Evolutionary conservation across 2,329 filamentous ascomycete genomes (phyloP).

Genomic region (Ilyonectria destructans): DNA sequence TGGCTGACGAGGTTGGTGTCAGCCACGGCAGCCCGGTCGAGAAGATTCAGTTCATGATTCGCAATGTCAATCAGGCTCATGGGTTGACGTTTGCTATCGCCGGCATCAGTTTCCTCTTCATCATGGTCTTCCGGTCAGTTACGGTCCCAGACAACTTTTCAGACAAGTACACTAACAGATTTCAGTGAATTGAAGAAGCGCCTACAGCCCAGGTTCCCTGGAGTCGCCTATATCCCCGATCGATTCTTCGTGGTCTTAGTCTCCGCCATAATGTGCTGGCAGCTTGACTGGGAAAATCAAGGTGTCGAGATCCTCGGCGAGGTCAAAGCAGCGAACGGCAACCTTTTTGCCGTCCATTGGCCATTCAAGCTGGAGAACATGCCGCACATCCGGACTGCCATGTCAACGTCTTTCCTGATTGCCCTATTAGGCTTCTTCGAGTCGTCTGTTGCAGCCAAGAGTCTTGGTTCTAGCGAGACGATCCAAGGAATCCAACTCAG

Average conservation of each 20-base stretch:
- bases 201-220: conserved; percentile 84
- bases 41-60: conserved; percentile 85
- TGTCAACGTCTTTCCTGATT: conserved; percentile 94
- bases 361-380: conserved; percentile 86
- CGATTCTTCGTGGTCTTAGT: conserved; percentile 91
- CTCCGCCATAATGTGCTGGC: conserved; percentile 85
- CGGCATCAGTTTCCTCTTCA: conserved; percentile 85
- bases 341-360: conserved; percentile 85
- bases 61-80: conserved; percentile 78
- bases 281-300: conserved; percentile 82
- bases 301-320: conserved; percentile 89
- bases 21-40: conserved; percentile 89
- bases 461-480: conserved; percentile 79
- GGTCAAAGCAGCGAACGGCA: conserved; percentile 81
- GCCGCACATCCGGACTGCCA: conserved; percentile 85
- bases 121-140: conserved; percentile 88
- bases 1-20: conserved; percentile 77
- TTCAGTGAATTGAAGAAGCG: conserved; percentile 84
- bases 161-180: conserved; percentile 23
- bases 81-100: conserved; percentile 83
- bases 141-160: background rate
- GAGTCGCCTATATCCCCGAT: conserved; percentile 91
- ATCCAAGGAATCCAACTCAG: conserved; percentile 88
- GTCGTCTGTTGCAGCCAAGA: conserved; percentile 95
- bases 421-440: conserved; percentile 98